Conservation (phyloP, 805 yeast genomes). For the Candida manassasensis region DNA sequence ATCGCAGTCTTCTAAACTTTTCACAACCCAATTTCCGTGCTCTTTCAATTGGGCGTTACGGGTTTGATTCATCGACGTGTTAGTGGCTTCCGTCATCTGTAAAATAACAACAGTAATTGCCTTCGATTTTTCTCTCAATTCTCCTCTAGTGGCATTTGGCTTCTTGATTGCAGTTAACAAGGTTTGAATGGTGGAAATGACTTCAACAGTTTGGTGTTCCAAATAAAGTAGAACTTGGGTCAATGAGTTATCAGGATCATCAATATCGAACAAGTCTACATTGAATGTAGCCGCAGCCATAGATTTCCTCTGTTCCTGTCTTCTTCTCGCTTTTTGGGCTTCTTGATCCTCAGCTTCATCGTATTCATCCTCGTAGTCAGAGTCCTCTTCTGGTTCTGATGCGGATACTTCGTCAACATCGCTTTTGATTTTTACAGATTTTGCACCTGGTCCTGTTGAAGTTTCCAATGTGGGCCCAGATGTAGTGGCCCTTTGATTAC, state of each 20-base stretch:
- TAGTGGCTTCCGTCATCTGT: slow-evolving; percentile 88
- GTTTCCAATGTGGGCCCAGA: not conserved
- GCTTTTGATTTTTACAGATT: slow-evolving; percentile 5
- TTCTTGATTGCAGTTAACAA: slow-evolving; percentile 71
- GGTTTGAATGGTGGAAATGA: slow-evolving; percentile 83
- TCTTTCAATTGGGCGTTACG: slow-evolving; percentile 80
- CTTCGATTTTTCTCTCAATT: slow-evolving; percentile 62
- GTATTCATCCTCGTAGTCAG: slow-evolving; percentile 10
- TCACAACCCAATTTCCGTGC: slow-evolving; percentile 89
- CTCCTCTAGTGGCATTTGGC: slow-evolving; percentile 72
- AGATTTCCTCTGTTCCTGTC: slow-evolving; percentile 43
- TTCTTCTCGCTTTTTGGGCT: slow-evolving; percentile 33
- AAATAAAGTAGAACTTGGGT: slow-evolving; percentile 77
- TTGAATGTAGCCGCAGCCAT: slow-evolving; percentile 58
- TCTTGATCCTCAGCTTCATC: slow-evolving; percentile 22
- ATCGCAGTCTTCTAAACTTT: slow-evolving; percentile 78
- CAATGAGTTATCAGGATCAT: slow-evolving; percentile 84
- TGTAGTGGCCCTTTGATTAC: not conserved
- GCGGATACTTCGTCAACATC: slow-evolving; percentile 7
- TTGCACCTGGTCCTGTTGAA: no score
- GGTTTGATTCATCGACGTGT: slow-evolving; percentile 81
- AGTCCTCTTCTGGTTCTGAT: slow-evolving; percentile 11
- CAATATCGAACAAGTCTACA: slow-evolving; percentile 71
- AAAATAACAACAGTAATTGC: slow-evolving; percentile 76
- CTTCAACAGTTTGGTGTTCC: slow-evolving; percentile 91